A percentile compares a stretch with the other conserved stretches of the same genome.
Conservation (phyloP, 306 rosid genomes). For the Pyrus betulifolia region DNA sequence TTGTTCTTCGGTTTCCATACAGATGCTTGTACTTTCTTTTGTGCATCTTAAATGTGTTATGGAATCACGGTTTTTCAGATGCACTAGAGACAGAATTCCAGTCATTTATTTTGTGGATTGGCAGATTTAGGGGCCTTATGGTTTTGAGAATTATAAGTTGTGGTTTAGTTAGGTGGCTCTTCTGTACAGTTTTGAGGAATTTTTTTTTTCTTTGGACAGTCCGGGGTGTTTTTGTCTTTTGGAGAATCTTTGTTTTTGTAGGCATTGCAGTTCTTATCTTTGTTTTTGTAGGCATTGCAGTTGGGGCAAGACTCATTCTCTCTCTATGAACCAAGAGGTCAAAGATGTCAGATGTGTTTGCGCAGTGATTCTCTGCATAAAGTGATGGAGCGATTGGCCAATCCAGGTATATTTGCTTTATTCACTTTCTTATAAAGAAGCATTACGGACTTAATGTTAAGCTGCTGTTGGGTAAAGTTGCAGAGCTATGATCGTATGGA, state of each 20-base stretch:
- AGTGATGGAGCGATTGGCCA: constrained; percentile 95
- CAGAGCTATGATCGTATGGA: neutral
- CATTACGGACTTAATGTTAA: neutral
- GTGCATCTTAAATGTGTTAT: neutral
- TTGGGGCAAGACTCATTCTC: constrained; percentile 69
- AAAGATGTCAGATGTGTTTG: constrained; percentile 96
- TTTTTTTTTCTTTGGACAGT: neutral
- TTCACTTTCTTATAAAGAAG: neutral
- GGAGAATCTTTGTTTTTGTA: constrained; percentile 18
- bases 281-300: constrained; percentile 70
- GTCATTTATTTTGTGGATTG: neutral
- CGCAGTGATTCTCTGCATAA: constrained; percentile 81
- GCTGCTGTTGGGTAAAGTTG: neutral
- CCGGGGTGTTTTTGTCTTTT: neutral
- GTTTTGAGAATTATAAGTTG: neutral
- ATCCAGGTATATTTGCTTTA: constrained; percentile 47
- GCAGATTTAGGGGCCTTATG: neutral
- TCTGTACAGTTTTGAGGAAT: neutral
- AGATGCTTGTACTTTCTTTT: neutral
- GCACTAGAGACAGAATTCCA: neutral
- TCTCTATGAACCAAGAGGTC: constrained; percentile 66
- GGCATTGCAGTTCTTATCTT: constrained; percentile 56
- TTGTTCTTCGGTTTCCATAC: neutral
- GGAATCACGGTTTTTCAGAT: neutral
- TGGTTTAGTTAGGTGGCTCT: neutral